phyloP scores from a whole-genome alignment of 148 eudicot genomes.

The Fagopyrum homotropicum region DNA sequence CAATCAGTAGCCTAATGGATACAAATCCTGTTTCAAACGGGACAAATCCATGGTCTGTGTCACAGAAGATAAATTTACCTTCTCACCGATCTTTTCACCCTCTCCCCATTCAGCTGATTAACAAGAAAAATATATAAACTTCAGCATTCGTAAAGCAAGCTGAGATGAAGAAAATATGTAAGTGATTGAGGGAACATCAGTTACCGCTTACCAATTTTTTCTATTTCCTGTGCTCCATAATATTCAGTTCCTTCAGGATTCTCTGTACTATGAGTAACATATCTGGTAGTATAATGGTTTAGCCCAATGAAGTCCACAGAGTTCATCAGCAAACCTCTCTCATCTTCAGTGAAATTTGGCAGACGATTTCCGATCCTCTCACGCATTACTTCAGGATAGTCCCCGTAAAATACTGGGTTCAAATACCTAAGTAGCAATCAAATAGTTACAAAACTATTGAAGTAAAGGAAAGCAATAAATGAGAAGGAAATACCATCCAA shows the following conservation, averaged over 20 bases:
- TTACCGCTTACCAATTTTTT: constrained; percentile 46
- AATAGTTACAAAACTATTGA: not conserved
- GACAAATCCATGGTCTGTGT: not conserved
- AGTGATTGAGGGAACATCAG: not conserved
- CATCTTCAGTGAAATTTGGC: constrained; percentile 54
- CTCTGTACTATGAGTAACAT: constrained; percentile 41
- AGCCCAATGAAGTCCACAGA: constrained; percentile 67
- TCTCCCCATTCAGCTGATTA: constrained; percentile 72
- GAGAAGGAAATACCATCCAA: constrained; percentile 57
- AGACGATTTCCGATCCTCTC: constrained; percentile 58
- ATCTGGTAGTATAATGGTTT: constrained; percentile 74
- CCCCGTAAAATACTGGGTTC: constrained; percentile 71
- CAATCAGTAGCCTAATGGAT: not conserved
- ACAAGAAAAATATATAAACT: constrained; percentile 15
- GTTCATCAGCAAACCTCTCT: constrained; percentile 44
- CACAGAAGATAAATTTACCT: constrained; percentile 31
- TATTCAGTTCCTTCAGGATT: constrained; percentile 32
- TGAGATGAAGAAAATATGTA: not conserved
- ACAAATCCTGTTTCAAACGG: not conserved
- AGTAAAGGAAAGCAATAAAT: not conserved
- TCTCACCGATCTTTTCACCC: constrained; percentile 64
- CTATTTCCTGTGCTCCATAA: constrained; percentile 49
- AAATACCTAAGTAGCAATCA: constrained; percentile 41
- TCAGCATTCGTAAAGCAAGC: not conserved
- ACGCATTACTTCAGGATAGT: constrained; percentile 69